Base-by-base conservation (phyloP, 2,329 filamentous ascomycete species). In the Colletotrichum limetticola region DNA sequence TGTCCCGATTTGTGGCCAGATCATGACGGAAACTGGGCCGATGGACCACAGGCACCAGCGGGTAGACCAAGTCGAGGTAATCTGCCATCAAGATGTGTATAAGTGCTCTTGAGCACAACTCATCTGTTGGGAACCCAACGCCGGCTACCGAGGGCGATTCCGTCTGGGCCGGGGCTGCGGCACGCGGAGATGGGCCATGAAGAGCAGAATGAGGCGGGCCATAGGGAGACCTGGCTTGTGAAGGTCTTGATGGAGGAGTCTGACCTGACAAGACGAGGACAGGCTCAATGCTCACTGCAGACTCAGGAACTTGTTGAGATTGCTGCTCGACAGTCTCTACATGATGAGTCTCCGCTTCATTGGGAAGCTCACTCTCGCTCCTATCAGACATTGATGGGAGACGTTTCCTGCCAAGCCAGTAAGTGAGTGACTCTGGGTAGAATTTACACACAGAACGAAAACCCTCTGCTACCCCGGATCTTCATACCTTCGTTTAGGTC, bases 21-120 rank as follows among this genome's bases (percentile, higher is more conserved):
- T 77, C 68, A 1, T 74, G 74, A 14, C 76, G 76, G 57, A 80
- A 79, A 2, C 60, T 77, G 1, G 78, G 78, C 0, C 72, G 68
- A 53, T 79, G 78, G 4, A 79, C 75, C 56, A 79, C 75, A 5
- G 78, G 78, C 2, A 78, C 71, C 5, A 79, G 69, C 0, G 78
- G 76, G 65, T 79, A 78, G 71, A 79, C 61, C 9, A 78, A 75
- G 35, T 79, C 77, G 7, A 78, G 72, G 59, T 78, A 79, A 63
- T 78, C 77, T 7, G 72, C 68, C 62, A 79, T 74, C 55, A 80
- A 74, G 24, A 66, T 66, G 37, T 74, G 68, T 46, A 80, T 66
- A 8, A 78, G 66, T 4, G 60, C 53, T 6, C 78, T 74, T 2
- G 78, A 77, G 37, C 78, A 79, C 4, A 79, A 67, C 59, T 79